Evolutionary conservation across 257 asterid species (phyloP).

Genomic region (Solanum chilense): DNA sequence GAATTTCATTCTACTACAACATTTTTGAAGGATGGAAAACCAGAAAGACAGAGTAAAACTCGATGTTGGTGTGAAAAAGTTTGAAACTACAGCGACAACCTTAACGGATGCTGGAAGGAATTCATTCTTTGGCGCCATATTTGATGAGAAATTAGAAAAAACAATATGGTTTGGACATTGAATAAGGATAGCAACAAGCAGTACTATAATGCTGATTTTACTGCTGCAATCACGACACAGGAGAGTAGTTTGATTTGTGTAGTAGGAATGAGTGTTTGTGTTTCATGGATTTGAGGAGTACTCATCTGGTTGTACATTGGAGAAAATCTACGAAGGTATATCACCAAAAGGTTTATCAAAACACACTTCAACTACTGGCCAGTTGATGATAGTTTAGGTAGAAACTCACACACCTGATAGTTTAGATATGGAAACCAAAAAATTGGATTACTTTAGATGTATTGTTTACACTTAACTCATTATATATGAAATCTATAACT

Average conservation of each 20-base stretch:
- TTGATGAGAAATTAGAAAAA: conserved; percentile 60
- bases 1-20: background rate
- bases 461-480: no score
- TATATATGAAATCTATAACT: no score
- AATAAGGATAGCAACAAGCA: conserved; percentile 25
- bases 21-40: conserved; percentile 38
- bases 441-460: no score
- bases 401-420: no score
- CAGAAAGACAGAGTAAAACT: conserved; percentile 59
- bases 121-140: conserved; percentile 10
- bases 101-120: conserved; percentile 67
- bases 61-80: conserved; percentile 60
- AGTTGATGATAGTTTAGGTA: no score
- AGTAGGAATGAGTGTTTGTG: conserved; percentile 67
- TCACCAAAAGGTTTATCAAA: no score
- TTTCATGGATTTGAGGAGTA: conserved; percentile 62
- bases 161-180: conserved; percentile 70
- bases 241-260: conserved; percentile 51
- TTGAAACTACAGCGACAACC: conserved; percentile 77
- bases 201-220: background rate
- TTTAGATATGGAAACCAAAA: no score
- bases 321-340: conserved; percentile 19
- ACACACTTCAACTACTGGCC: no score
- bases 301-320: conserved; percentile 44
- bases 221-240: conserved; percentile 76